Evolutionary conservation across 1,284 basidiomycete species (phyloP).

Genomic region (Trichosporon sp.): DNA sequence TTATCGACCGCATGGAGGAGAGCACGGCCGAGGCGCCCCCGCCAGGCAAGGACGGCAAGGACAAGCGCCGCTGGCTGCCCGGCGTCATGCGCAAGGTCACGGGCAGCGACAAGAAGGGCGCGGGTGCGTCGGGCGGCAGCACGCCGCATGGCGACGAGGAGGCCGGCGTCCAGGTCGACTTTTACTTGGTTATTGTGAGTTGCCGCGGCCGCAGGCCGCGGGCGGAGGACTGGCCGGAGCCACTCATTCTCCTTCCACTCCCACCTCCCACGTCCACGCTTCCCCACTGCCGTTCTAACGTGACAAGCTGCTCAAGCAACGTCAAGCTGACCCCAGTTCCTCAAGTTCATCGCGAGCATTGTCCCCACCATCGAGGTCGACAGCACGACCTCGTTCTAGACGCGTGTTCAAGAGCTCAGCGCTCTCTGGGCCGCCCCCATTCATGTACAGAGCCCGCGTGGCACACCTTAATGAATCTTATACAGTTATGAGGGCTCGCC

Average conservation of each 20-base stretch:
- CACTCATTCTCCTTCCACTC: no score
- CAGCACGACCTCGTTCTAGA: slow-evolving; percentile 25
- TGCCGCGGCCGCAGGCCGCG: not conserved
- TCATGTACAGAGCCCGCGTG: not conserved
- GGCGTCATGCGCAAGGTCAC: slow-evolving; percentile 66
- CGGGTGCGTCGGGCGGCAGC: slow-evolving; percentile 45
- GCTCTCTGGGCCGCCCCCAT: not conserved
- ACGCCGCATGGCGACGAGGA: slow-evolving; percentile 62
- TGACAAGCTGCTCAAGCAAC: not conserved
- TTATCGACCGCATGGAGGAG: slow-evolving; percentile 96
- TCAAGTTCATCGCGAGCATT: slow-evolving; percentile 83
- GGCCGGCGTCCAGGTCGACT: slow-evolving; percentile 88
- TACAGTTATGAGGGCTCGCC: not conserved
- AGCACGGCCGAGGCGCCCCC: slow-evolving; percentile 55
- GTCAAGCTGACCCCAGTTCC: slow-evolving; percentile 56
- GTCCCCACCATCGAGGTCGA: slow-evolving; percentile 76
- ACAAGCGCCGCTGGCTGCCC: slow-evolving; percentile 70
- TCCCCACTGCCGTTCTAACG: no score
- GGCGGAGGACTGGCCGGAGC: no score
- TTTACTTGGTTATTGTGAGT: slow-evolving; percentile 75
- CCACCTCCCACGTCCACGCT: no score
- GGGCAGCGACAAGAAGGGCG: slow-evolving; percentile 54
- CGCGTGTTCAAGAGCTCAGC: not conserved
- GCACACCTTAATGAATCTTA: not conserved
- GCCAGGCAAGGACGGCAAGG: slow-evolving; percentile 31